These are phyloP conservation scores for Eucalyptus microcorys DNA, from an alignment of 345 rosid species.

Conservation along the genomic window DNA sequence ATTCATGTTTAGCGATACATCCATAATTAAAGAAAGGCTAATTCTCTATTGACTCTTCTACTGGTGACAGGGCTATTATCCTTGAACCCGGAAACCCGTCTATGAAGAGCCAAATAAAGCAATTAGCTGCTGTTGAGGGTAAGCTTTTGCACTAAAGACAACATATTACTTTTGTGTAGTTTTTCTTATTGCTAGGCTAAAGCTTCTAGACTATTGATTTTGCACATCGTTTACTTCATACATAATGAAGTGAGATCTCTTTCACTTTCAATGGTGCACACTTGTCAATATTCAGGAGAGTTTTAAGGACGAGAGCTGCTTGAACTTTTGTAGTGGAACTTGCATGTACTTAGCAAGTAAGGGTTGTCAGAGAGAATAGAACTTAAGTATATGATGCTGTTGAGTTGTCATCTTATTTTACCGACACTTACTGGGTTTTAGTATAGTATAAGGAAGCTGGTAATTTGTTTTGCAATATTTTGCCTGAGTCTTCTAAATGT, in stretches of 20 bases:
- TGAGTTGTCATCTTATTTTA: background rate
- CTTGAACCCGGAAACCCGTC: slow-evolving; percentile 81
- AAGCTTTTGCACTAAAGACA: background rate
- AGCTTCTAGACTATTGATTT: background rate
- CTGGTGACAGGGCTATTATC: slow-evolving; percentile 74
- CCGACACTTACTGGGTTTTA: background rate
- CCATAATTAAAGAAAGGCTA: background rate
- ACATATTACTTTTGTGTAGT: background rate
- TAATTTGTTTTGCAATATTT: background rate
- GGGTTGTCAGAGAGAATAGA: background rate
- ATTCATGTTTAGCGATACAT: background rate
- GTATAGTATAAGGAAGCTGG: background rate
- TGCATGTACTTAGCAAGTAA: background rate
- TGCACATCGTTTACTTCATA: background rate
- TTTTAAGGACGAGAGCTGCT: background rate
- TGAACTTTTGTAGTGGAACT: background rate
- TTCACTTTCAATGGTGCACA: background rate
- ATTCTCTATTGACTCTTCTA: background rate
- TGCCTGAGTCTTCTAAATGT: background rate
- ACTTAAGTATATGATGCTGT: background rate
- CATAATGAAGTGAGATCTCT: background rate
- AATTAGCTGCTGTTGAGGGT: slow-evolving; percentile 79
- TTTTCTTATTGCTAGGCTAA: background rate
- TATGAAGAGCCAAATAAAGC: slow-evolving; percentile 54
- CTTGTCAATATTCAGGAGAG: background rate